A percentile compares a stretch with the other conserved stretches of the same genome.
These are phyloP conservation scores for Kentomonas sorsogonicus DNA, from an alignment of 208 protist species.

Conservation along the genomic window DNA sequence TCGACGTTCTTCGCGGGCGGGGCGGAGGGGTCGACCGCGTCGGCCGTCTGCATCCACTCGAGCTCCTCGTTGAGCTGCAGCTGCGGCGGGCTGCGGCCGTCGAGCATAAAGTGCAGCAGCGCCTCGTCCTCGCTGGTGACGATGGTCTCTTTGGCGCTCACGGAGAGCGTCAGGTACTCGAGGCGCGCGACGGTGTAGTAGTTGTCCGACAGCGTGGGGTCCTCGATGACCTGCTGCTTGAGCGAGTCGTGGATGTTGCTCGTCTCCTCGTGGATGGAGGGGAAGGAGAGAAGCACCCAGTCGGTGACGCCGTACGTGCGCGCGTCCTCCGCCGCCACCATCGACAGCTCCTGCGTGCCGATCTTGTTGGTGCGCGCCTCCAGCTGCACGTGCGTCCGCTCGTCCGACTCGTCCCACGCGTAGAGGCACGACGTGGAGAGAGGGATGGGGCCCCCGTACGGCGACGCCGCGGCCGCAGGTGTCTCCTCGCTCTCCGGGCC, in stretches of 20 bases:
- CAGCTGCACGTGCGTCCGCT: background rate
- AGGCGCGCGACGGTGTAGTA: conserved; percentile 42
- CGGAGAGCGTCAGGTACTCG: conserved; percentile 67
- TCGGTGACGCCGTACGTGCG: conserved; percentile 70
- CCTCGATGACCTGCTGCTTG: conserved; percentile 20
- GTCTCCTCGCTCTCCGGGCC: background rate
- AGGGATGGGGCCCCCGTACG: too few species aligned
- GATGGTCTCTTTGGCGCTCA: conserved; percentile 37
- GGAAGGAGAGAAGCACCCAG: conserved; percentile 71
- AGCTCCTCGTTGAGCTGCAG: conserved; percentile 24
- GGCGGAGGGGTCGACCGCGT: conserved; percentile 6
- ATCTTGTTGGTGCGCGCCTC: conserved; percentile 7
- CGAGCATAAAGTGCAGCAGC: conserved; percentile 50
- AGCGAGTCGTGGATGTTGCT: conserved; percentile 19
- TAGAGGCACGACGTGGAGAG: too few species aligned
- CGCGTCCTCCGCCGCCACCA: conserved; percentile 55
- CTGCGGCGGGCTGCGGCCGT: conserved; percentile 35
- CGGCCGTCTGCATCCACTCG: conserved; percentile 63
- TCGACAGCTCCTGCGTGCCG: conserved; percentile 17
- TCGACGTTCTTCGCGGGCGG: background rate
- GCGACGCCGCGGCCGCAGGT: too few species aligned
- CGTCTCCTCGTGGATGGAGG: conserved; percentile 28
- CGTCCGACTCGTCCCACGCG: too few species aligned
- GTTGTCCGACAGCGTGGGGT: conserved; percentile 15
- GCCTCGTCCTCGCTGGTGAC: conserved; percentile 1